Evolutionary conservation across 495 filamentous ascomycete genomes (phyloP), one percentile per base, ranked within the genome.

Genomic region (Aspergillus sparsus): DNA sequence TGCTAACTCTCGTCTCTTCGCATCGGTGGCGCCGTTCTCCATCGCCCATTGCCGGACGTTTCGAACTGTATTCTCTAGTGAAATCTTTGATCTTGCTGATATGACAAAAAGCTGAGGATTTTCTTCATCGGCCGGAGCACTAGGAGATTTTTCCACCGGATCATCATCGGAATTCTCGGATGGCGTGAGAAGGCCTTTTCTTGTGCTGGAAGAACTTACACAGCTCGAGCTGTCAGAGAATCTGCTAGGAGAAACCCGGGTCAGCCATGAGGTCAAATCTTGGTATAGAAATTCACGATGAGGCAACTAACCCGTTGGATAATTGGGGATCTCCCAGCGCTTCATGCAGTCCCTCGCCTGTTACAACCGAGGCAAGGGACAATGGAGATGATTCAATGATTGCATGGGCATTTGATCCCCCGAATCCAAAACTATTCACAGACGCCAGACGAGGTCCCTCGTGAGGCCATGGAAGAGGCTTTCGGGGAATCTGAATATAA

Each of bases 351-450:
- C 37, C 37, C 5, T 41, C 8, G 11, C 10, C 37, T 4, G 6
- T 7, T 46, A 27, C n/a, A 34, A 12, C 18, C 5, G 15, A 27
- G 13, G 33, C 9, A 33, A 32, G 16, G 33, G n/a, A 11, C 9
- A 6, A 12, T 39, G 18, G 35, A 11, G 54, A 53, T 15, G 54
- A 50, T 15, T 65, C 58, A 0, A 65, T 16, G 13, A 89, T 83
- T 8, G 74, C 83, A 60, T 87, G 83, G 5, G 82, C 77, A 62
- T 88, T 88, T 7, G 82, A 77, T 21, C 86, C 86, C 41, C 86
- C 85, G 58, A 85, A 87, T 0, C 86, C 85, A 53, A 89, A 88
- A 5, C 80, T 83, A 61, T 87, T 89, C 11, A 90, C 80, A 54
- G 80, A 82, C 1, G 74, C 81, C 18, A 81, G 74, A 11, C 65